These are phyloP conservation scores for Lasiosphaeria miniovina DNA, from an alignment of 495 filamentous ascomycete genomes.

Conservation along the genomic window DNA sequence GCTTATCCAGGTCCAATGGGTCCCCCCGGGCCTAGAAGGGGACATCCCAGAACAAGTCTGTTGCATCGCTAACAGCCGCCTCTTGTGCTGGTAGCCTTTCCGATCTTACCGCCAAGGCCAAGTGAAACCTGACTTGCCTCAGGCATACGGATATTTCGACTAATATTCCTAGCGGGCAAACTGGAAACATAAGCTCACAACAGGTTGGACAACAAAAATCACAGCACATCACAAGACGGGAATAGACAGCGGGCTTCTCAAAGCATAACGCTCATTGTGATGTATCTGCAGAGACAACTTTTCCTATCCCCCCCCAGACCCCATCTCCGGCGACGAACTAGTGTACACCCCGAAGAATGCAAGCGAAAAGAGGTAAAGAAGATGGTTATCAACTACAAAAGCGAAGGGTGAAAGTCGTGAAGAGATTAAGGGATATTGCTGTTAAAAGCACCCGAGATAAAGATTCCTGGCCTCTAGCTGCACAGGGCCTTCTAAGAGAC, in stretches of 20 bases:
- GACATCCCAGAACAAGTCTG: too few species aligned
- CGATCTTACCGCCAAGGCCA: too few species aligned
- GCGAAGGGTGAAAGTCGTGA: slow-evolving; percentile 26
- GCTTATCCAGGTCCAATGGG: too few species aligned
- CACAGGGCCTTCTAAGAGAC: slow-evolving; percentile 22
- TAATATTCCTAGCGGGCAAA: too few species aligned
- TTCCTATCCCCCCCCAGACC: slow-evolving; percentile 36
- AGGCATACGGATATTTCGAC: too few species aligned
- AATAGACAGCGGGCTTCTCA: not conserved
- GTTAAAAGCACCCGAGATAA: slow-evolving; percentile 31
- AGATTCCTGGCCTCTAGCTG: slow-evolving; percentile 31
- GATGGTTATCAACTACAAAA: slow-evolving; percentile 25
- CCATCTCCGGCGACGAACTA: slow-evolving; percentile 36
- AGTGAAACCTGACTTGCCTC: too few species aligned
- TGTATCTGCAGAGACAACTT: slow-evolving; percentile 25
- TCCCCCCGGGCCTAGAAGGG: too few species aligned
- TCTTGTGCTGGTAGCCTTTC: too few species aligned
- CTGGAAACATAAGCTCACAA: too few species aligned
- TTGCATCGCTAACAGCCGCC: too few species aligned
- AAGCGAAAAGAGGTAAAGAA: slow-evolving; percentile 31
- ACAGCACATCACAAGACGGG: too few species aligned
- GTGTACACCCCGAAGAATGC: slow-evolving; percentile 38
- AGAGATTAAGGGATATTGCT: slow-evolving; percentile 34
- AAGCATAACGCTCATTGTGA: slow-evolving; percentile 11
- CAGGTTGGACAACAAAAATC: too few species aligned